phyloP scores from a whole-genome alignment of 345 rosid species.

The Theobroma cacao region DNA sequence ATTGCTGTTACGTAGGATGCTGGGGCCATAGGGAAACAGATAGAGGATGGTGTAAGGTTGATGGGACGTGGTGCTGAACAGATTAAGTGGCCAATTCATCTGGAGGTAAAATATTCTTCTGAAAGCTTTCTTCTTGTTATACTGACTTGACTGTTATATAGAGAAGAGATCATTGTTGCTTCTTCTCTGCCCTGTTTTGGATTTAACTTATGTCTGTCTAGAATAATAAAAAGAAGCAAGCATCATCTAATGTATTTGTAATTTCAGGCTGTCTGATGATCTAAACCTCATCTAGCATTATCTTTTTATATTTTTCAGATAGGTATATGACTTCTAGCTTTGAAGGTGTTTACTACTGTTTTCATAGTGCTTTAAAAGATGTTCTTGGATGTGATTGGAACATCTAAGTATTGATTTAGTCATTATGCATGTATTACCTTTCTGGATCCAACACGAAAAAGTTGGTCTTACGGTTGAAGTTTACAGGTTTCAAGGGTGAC shows the following conservation, averaged over 20 bases:
- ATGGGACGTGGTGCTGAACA: slow-evolving; percentile 93
- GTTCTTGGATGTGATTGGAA: not conserved
- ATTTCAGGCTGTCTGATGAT: not conserved
- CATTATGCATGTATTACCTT: not conserved
- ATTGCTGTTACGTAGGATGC: slow-evolving; percentile 44
- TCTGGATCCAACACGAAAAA: not conserved
- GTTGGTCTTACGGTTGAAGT: not conserved
- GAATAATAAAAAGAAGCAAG: not conserved
- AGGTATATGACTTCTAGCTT: not conserved
- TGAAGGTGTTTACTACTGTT: not conserved
- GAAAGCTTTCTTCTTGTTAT: not conserved
- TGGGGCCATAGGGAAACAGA: slow-evolving; percentile 87
- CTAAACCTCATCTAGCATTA: not conserved
- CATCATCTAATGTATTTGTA: not conserved
- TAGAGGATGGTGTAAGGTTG: slow-evolving; percentile 89
- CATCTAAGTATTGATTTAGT: not conserved
- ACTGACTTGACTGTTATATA: not conserved
- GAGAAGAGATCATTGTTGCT: not conserved
- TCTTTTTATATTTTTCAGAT: not conserved
- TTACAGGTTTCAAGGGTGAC: slow-evolving; percentile 86
- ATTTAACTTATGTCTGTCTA: not conserved
- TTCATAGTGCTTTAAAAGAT: not conserved
- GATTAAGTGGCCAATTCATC: slow-evolving; percentile 93
- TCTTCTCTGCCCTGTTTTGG: not conserved
- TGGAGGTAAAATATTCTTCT: slow-evolving; percentile 55